These are phyloP conservation scores for Diplotaxis tenuifolia DNA, from an alignment of 345 rosid species.

Conservation along the genomic window DNA sequence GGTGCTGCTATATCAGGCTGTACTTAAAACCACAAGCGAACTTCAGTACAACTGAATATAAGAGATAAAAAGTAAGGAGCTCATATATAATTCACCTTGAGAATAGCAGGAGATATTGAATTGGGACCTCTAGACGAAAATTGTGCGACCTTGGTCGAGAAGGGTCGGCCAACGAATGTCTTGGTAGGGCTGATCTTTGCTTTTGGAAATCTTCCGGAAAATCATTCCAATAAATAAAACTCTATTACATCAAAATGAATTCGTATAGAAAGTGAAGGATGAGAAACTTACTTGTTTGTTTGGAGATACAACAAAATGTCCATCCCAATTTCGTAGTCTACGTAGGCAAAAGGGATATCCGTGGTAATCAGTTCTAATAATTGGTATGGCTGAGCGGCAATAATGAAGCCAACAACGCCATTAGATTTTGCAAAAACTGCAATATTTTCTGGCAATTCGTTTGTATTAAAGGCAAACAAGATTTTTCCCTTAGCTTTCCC, in stretches of 20 bases:
- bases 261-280: not conserved
- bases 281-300: constrained; percentile 30
- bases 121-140: constrained; percentile 86
- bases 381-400: constrained; percentile 47
- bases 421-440: constrained; percentile 26
- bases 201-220: constrained; percentile 46
- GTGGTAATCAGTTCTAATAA: constrained; percentile 9
- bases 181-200: constrained; percentile 59
- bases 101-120: no score
- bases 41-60: not conserved
- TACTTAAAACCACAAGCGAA: not conserved
- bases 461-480: constrained; percentile 46
- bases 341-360: constrained; percentile 47
- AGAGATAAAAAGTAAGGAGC: not conserved
- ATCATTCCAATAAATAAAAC: not conserved
- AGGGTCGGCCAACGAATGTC: constrained; percentile 44
- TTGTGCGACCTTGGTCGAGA: constrained; percentile 56
- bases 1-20: constrained; percentile 94
- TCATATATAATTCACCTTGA: constrained; percentile 45
- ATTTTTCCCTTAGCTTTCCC: constrained; percentile 43
- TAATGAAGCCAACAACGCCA: constrained; percentile 50
- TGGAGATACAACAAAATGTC: constrained; percentile 55
- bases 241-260: not conserved
- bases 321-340: constrained; percentile 65
- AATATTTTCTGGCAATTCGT: not conserved